phyloP scores from a whole-genome alignment of 2,329 filamentous ascomycete genomes.

The Lithohypha guttulata region DNA sequence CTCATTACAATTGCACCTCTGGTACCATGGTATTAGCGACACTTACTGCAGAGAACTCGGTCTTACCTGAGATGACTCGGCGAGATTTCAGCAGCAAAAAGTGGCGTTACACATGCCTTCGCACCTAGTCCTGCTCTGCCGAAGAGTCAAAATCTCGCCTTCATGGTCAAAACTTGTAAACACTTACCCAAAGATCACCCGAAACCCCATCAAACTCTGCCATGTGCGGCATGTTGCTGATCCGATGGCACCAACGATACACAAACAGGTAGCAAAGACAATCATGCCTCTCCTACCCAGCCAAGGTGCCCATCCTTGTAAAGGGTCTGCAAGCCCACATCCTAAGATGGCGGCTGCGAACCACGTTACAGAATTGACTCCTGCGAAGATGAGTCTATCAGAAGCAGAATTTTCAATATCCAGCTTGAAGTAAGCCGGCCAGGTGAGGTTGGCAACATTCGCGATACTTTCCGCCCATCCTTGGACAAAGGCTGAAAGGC shows the following conservation, averaged over 20 bases:
- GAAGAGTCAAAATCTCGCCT: too few species aligned
- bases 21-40: too few species aligned
- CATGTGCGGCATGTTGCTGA: constrained; percentile 32
- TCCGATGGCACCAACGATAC: background rate
- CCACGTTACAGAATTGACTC: constrained; percentile 48
- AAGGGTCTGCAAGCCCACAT: constrained; percentile 2
- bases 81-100: constrained; percentile 65
- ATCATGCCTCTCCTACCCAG: background rate
- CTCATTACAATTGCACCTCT: constrained; percentile 56
- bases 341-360: constrained; percentile 26
- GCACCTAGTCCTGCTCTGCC: constrained; percentile 69
- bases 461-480: constrained; percentile 43
- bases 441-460: constrained; percentile 44
- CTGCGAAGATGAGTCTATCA: constrained; percentile 49
- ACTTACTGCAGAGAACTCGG: too few species aligned
- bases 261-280: background rate
- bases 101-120: constrained; percentile 63
- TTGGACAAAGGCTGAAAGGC: constrained; percentile 41
- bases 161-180: too few species aligned
- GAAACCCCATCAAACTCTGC: constrained; percentile 58
- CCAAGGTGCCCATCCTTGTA: background rate
- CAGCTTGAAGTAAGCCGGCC: constrained; percentile 38
- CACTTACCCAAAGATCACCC: constrained; percentile 63
- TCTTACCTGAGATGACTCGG: constrained; percentile 62
- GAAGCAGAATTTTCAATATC: constrained; percentile 27